These are phyloP conservation scores for Tuber calosporum DNA, from an alignment of 495 filamentous ascomycete genomes.

Conservation along the genomic window DNA sequence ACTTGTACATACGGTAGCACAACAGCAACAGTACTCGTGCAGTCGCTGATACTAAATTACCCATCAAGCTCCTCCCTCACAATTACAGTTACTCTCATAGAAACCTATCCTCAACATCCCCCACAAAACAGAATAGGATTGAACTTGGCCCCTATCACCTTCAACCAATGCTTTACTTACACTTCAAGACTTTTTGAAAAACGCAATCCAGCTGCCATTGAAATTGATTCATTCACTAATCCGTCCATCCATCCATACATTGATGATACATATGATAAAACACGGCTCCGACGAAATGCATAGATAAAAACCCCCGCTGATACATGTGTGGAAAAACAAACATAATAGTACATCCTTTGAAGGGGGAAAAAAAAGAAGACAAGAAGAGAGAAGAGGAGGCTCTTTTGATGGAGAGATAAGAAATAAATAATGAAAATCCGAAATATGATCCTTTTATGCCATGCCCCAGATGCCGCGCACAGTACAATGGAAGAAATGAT, in stretches of 20 bases:
- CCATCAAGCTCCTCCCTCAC: not conserved
- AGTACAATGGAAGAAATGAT: not conserved
- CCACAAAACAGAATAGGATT: not conserved
- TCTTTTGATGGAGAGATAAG: not conserved
- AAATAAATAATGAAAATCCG: conserved; percentile 2
- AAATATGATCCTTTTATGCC: not conserved
- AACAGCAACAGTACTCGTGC: not conserved
- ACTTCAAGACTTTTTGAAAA: not conserved
- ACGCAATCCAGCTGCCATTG: not conserved
- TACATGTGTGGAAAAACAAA: not conserved
- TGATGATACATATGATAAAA: conserved; percentile 2
- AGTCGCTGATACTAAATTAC: not conserved
- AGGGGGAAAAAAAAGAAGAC: not conserved
- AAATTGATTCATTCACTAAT: not conserved
- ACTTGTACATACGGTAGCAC: not conserved
- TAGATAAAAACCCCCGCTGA: not conserved
- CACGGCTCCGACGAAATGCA: not conserved
- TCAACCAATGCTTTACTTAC: not conserved
- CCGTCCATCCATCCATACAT: not conserved
- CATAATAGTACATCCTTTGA: conserved; percentile 8
- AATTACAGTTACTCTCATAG: not conserved
- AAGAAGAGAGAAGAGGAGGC: not conserved
- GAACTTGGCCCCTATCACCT: not conserved
- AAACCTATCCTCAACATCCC: not conserved
- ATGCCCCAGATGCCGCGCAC: not conserved